Percentiles rank a stretch among this genome's conserved stretches.
These are phyloP conservation scores for Cicer judaicum DNA, from an alignment of 306 rosid species.

Conservation along the genomic window DNA sequence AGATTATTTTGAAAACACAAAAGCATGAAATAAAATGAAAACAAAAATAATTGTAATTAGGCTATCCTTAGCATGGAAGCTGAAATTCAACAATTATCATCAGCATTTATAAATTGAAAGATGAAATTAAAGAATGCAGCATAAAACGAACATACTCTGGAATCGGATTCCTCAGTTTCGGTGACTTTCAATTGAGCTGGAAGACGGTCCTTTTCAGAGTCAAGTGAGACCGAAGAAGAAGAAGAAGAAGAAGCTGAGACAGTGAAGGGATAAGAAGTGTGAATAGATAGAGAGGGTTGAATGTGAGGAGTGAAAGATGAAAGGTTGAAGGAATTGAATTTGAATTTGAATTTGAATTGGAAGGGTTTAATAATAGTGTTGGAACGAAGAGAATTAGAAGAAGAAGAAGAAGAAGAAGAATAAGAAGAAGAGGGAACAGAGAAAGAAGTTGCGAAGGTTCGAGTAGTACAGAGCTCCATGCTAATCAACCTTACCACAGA, in stretches of 20 bases:
- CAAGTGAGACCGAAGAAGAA: conserved; percentile 51
- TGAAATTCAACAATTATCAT: not conserved
- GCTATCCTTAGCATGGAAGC: not conserved
- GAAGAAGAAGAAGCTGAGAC: conserved; percentile 57
- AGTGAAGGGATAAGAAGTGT: conserved; percentile 44
- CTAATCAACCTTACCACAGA: not conserved
- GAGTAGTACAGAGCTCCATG: conserved; percentile 69
- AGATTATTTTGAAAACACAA: not conserved
- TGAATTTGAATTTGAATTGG: conserved; percentile 32
- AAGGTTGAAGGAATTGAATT: conserved; percentile 39
- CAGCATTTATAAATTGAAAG: not conserved
- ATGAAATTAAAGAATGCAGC: not conserved
- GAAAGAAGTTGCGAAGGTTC: conserved; percentile 48
- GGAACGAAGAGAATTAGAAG: conserved; percentile 21
- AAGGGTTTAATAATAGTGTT: conserved; percentile 14
- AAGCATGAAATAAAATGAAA: not conserved
- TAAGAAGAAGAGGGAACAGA: conserved; percentile 35
- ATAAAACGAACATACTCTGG: conserved; percentile 59
- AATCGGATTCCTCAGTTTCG: conserved; percentile 67
- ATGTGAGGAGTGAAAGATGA: conserved; percentile 47
- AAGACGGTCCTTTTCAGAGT: conserved; percentile 57
- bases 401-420: conserved; percentile 16
- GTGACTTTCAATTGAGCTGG: conserved; percentile 70
- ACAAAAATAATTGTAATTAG: not conserved
- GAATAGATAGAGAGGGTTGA: conserved; percentile 38